These are phyloP conservation scores for Trichaptum fuscoviolaceum DNA, from an alignment of 768 basidiomycete genomes.

Conservation along the genomic window DNA sequence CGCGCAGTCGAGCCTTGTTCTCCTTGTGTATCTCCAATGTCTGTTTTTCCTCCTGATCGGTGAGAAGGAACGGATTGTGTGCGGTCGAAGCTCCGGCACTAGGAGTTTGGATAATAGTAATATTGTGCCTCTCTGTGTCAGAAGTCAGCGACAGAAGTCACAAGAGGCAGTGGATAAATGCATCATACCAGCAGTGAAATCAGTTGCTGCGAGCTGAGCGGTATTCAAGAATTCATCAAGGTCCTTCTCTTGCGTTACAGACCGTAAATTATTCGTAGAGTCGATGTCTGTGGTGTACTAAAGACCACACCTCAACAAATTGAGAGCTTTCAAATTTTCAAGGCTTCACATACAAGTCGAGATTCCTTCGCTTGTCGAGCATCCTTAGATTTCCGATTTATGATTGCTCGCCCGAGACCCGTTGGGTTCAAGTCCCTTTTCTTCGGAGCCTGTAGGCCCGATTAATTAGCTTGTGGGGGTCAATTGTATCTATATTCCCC, in stretches of 20 bases:
- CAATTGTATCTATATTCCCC: neutral
- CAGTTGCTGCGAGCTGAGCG: slow-evolving; percentile 89
- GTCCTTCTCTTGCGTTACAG: slow-evolving; percentile 93
- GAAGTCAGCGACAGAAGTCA: slow-evolving; percentile 10
- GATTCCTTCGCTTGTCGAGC: slow-evolving; percentile 56
- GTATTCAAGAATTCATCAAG: slow-evolving; percentile 94
- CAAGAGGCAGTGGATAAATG: neutral
- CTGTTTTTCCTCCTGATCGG: slow-evolving; percentile 73
- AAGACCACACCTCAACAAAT: neutral
- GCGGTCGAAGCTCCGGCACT: slow-evolving; percentile 27
- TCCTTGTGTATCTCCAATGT: slow-evolving; percentile 69
- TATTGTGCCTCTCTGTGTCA: slow-evolving; percentile 63
- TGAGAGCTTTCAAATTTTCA: neutral
- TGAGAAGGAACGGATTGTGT: slow-evolving; percentile 85
- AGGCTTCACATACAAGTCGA: slow-evolving; percentile 49
- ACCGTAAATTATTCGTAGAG: slow-evolving; percentile 64
- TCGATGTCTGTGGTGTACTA: slow-evolving; percentile 79
- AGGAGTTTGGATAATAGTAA: slow-evolving; percentile 67
- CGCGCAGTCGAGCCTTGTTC: slow-evolving; percentile 69
- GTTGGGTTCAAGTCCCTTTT: slow-evolving; percentile 60
- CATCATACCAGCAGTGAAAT: slow-evolving; percentile 87
- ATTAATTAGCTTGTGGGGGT: neutral
- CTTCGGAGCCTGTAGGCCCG: slow-evolving; percentile 44
- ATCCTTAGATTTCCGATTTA: slow-evolving; percentile 84
- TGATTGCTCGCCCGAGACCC: slow-evolving; percentile 92